phyloP scores from a whole-genome alignment of 306 rosid species.

The Ormosia emarginata region DNA sequence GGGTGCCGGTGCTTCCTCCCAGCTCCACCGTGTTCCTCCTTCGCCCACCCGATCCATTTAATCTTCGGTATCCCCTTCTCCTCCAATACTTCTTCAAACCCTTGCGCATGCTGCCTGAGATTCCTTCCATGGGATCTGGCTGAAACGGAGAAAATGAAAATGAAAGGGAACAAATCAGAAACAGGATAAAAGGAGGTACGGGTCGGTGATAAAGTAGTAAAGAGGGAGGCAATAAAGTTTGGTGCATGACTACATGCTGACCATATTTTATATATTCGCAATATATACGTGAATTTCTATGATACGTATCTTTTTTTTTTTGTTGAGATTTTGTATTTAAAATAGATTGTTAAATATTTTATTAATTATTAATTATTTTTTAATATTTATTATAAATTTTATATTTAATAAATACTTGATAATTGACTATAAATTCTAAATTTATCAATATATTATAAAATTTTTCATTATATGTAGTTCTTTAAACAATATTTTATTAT shows the following conservation, averaged over 20 bases:
- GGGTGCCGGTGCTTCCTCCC: slow-evolving; percentile 20
- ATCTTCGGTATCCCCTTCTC: slow-evolving; percentile 45
- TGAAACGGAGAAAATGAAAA: background rate
- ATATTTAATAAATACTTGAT: too few relatives aligned
- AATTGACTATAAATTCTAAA: too few relatives aligned
- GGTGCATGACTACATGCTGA: background rate
- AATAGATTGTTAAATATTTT: too few relatives aligned
- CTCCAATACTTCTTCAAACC: slow-evolving; percentile 50
- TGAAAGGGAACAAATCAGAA: background rate
- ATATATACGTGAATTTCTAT: too few relatives aligned
- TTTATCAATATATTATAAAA: too few relatives aligned
- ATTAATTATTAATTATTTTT: too few relatives aligned
- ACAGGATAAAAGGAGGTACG: background rate
- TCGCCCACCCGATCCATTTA: slow-evolving; percentile 26
- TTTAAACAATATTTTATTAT: too few relatives aligned
- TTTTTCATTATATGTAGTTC: too few relatives aligned
- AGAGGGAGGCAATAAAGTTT: background rate
- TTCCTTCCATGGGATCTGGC: slow-evolving; percentile 42
- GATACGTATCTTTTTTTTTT: too few relatives aligned
- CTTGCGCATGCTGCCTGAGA: slow-evolving; percentile 36
- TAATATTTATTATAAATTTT: too few relatives aligned
- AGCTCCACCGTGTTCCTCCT: slow-evolving; percentile 28
- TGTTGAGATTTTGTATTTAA: too few relatives aligned
- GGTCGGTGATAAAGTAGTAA: slow-evolving; percentile 7
- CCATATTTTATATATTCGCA: background rate